Base-by-base conservation (phyloP, 768 basidiomycete genomes). In the Kwoniella shandongensis region DNA sequence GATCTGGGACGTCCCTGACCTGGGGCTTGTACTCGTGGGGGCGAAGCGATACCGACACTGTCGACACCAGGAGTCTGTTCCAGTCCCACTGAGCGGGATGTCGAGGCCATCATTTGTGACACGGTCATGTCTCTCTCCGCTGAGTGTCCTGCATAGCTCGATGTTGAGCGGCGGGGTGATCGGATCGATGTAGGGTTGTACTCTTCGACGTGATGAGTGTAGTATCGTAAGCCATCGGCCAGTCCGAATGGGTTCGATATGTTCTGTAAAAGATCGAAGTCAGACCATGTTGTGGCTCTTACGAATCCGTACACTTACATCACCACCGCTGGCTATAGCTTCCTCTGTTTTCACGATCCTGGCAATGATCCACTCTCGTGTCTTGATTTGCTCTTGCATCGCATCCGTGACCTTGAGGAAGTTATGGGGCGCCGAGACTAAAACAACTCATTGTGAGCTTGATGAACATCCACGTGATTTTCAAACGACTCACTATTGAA, bases 391-490 rank as follows among this genome's bases (percentile, higher is more conserved):
- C 67, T 96, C 92, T 20, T 86, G 88, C 44, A 97, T 81, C 65
- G 87, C 86, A 1, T 86, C 88, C 1, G 86, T 88, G 4, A 90
- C 88, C 73, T 90, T 85, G 32, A 99, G 83, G 80, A 99, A 99
- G 77, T 97, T 93, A 77, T 98, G 94, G 45, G 96, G 96, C 78
- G 93, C 94, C 11, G 89, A 91, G 8, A 97, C 92, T 91, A 74
- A 32, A 63, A 52, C 23, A 13, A 27, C 22, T 17, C 4, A 22
- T 7, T 47, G 38, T 40, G 25, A 7, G 20, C 51, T 42, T 57
- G 53, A 35, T 59, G 7, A 27, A 42, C 52, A 50, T 27, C 18
- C 45, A 51, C 41, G 41, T 41, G 42, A 49, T 54, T 49, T 46
- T 54, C 54, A 54, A 52, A 5, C 11, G 11, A 51, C 85, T 67